phyloP scores from a whole-genome alignment of 2,329 filamentous ascomycete species.

The Aspergillus viridinutans region DNA sequence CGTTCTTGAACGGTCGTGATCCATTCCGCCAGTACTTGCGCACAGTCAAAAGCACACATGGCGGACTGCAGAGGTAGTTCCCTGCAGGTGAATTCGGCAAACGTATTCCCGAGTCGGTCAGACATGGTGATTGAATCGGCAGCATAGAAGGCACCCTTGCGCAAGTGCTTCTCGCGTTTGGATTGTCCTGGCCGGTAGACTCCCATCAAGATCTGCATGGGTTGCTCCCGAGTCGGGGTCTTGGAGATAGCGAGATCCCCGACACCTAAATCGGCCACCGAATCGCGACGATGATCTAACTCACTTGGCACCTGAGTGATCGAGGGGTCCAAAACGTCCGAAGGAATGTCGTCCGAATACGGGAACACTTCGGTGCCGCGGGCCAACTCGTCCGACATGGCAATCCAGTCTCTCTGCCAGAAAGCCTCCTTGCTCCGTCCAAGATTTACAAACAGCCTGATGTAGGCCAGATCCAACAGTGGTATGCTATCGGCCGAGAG shows the following conservation, averaged over 20 bases:
- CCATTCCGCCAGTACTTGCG: conserved; percentile 93
- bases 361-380: conserved; percentile 71
- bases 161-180: conserved; percentile 78
- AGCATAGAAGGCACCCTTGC: conserved; percentile 93
- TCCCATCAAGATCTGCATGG: conserved; percentile 24
- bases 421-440: conserved; percentile 87
- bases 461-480: conserved; percentile 84
- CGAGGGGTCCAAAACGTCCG: conserved; percentile 28
- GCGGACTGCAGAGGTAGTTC: conserved; percentile 87
- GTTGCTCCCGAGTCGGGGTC: conserved; percentile 33
- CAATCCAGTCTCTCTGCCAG: conserved; percentile 90
- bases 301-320: conserved; percentile 16
- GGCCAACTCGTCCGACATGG: conserved; percentile 81
- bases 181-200: conserved; percentile 44
- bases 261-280: conserved; percentile 34
- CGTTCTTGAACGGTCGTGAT: conserved; percentile 88
- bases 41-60: conserved; percentile 90
- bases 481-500: conserved; percentile 88
- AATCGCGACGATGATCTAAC: conserved; percentile 27
- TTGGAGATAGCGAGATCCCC: conserved; percentile 34
- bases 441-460: conserved; percentile 89
- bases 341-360: conserved; percentile 53
- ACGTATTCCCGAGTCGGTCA: conserved; percentile 78
- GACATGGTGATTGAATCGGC: conserved; percentile 87
- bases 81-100: conserved; percentile 75